Base-by-base conservation (phyloP, 352 stramenopile species). In the Thalassiosira sp. region DNA sequence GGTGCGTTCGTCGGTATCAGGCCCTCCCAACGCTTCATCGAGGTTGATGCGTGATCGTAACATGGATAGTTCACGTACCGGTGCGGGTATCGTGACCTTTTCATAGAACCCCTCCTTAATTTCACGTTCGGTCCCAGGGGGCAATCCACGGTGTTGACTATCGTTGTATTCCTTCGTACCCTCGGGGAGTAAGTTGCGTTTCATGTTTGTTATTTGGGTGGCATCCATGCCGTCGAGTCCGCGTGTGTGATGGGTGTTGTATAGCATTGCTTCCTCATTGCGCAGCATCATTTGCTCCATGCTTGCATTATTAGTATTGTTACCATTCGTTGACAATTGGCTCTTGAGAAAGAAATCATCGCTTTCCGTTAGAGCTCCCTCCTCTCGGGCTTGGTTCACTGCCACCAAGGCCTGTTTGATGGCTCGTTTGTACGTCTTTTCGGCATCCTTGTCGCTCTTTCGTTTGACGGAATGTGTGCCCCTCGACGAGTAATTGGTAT, bases 11-110 rank as follows among this genome's bases (percentile, higher is more conserved):
- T 84, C 65, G 1, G 80, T 74, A 59, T 84, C 79, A 59, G n/a
- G n/a, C n/a, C 54, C 11, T 58, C 80, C 81, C 68, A 95, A 72
- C 10, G 89, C 87, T 18, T 91, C 87, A 69, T 76, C 58, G 8
- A 82, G 51, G 6, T 90, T 48, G n/a, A 89, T 82, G 20, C 74
- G 56, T 51, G 76, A n/a, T 25, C 10, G 63, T 22, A 90, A 79
- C 27, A 76, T 77, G 0, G 76, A 45, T 35, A 68, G 49, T 64
- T 94, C 87, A n/a, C 76, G 31, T 10, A 76, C 27, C 25, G 79
- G 67, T 13, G 83, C 66, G n/a, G 88, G 91, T 59, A 96, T 94
- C 1, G 86, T 88, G 11, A 96, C 90, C 68, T 90, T 87, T 82
- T 94, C 90, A 63, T 89, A 94, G 22, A 71, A 85, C 6, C 82